Percentiles rank a stretch among this genome's conserved stretches.
Evolutionary conservation across 192 early-diverging fungal genomes (phyloP).

Genomic region (Backusella sp.): DNA sequence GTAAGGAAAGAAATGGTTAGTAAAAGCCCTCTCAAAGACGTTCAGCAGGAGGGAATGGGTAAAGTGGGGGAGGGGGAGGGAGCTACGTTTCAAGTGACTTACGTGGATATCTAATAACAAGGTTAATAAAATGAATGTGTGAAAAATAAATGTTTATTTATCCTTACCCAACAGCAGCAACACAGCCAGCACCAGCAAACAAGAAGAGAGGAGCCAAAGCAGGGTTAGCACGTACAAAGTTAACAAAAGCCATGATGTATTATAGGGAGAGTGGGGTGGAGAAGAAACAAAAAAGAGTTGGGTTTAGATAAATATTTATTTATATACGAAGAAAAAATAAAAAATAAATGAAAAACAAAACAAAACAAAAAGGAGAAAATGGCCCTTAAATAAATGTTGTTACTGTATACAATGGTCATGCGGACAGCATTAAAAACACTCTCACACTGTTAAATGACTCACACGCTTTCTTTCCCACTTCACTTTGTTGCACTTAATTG

Average conservation of each 20-base stretch:
- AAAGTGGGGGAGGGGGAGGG: not conserved
- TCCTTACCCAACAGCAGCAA: slow-evolving; percentile 26
- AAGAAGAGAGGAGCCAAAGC: slow-evolving; percentile 34
- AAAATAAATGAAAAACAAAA: not conserved
- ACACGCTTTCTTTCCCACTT: not conserved
- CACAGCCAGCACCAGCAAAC: slow-evolving; percentile 27
- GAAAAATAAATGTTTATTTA: not conserved
- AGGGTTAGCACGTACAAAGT: slow-evolving; percentile 25
- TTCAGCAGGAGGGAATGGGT: not conserved
- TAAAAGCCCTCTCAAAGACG: not conserved
- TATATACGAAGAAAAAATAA: not conserved
- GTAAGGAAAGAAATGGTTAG: not conserved
- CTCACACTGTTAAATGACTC: slow-evolving; percentile 1
- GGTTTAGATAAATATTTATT: not conserved
- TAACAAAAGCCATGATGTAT: slow-evolving; percentile 21
- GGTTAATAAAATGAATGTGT: not conserved
- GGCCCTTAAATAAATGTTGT: not conserved
- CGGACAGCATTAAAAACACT: slow-evolving; percentile 8
- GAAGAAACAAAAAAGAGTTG: slow-evolving; percentile 4
- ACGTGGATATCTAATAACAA: slow-evolving; percentile 18
- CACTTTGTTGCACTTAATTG: not conserved
- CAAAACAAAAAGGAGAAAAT: not conserved
- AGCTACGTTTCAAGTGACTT: slow-evolving; percentile 9
- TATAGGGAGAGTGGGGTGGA: not conserved
- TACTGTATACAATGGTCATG: not conserved